Conservation (phyloP, 805 yeast species). For the Schwanniomyces occidentalis region DNA sequence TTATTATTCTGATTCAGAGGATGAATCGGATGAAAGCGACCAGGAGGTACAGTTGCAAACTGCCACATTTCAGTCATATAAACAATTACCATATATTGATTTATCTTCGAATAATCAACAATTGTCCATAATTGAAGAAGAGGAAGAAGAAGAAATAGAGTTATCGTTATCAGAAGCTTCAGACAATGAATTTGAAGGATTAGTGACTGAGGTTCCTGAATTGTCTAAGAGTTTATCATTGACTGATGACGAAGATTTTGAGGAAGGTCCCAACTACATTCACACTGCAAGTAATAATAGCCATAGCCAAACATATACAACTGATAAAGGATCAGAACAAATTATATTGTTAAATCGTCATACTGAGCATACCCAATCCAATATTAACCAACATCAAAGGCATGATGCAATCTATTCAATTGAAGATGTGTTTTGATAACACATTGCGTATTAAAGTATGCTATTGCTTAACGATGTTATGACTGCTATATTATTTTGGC, state of each 20-base stretch:
- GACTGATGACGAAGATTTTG: slow-evolving; percentile 19
- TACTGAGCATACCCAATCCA: slow-evolving; percentile 3
- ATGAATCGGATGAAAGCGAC: slow-evolving; percentile 12
- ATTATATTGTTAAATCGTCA: not conserved
- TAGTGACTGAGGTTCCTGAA: slow-evolving; percentile 13
- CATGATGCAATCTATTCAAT: slow-evolving; percentile 38
- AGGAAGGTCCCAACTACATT: slow-evolving; percentile 6
- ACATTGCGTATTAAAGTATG: too few relatives aligned
- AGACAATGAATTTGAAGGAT: slow-evolving; percentile 6
- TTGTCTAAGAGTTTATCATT: slow-evolving; percentile 16
- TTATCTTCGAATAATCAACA: slow-evolving; percentile 6
- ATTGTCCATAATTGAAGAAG: slow-evolving; percentile 12
- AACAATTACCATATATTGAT: slow-evolving; percentile 20
- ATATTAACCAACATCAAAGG: too few relatives aligned
- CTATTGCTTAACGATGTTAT: too few relatives aligned
- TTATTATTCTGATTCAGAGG: slow-evolving; percentile 19
- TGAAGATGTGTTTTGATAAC: slow-evolving; percentile 35
- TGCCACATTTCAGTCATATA: slow-evolving; percentile 8
- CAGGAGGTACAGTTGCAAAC: slow-evolving; percentile 1
- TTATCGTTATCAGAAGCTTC: slow-evolving; percentile 6
- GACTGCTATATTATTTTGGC: too few relatives aligned
- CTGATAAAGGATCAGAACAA: too few relatives aligned
- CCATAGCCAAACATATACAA: too few relatives aligned
- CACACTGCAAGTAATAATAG: too few relatives aligned
- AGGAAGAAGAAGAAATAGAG: slow-evolving; percentile 12